Base-by-base conservation (phyloP, 306 rosid genomes). In the Vigna radiata region DNA sequence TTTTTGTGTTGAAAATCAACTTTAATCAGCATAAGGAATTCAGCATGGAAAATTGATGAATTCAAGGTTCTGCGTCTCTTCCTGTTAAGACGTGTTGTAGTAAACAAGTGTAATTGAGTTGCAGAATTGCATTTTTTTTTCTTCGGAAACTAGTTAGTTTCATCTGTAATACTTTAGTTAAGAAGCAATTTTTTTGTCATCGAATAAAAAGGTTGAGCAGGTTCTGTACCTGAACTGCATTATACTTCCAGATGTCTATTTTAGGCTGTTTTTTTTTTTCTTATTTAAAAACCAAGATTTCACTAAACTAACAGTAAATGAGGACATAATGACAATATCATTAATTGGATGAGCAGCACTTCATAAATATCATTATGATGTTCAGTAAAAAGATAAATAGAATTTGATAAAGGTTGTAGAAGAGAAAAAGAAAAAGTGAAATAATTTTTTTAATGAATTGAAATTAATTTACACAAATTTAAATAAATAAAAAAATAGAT, bases 11-110 rank as follows among this genome's bases (percentile, higher is more conserved):
- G 71, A 25, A 36, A 65, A 29, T 33, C 71, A 50, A 43, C 46
- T 33, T 53, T 25, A 70, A 62, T 18, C 48, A 37, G 29, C 68
- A 79, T 58, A 14, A 21, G 70, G 70, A 25, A 33, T 70, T 46
- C 33, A 65, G 60, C 41, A 4, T 59, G 70, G 70, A 39, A 12
- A 25, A 52, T 61, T 60, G 53, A 39, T 79, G 76, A 62, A 27
- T 73, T 48, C 76, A 29, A 55, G 83, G 47, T 17, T 73, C 29
- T 59, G 69, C 10, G 15, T 70, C 59, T 81, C 39, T 75, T 25
- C 48, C 11, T 4, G 48, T 56, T 67, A 37, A 52, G 43, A 33
- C 62, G 66, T 48, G 72, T 37, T n/a, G 63, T 44, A 8, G 68
- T 29, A 63, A 65, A 47, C 39, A 60, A 61, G 49, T 62, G 37